phyloP scores from a whole-genome alignment of 805 yeast genomes.

The Clavispora vitiphila region DNA sequence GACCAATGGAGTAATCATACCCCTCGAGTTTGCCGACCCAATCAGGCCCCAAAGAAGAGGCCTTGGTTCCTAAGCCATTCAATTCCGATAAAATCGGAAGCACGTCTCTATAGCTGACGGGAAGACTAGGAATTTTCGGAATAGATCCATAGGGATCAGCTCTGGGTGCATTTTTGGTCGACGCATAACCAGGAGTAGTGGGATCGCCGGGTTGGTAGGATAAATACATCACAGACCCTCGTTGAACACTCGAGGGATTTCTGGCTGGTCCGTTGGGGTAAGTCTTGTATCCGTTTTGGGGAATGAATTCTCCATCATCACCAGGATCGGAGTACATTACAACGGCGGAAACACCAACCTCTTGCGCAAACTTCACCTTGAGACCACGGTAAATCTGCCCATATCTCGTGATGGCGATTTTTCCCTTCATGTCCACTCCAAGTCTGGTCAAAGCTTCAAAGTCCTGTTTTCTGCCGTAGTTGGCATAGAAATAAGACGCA shows the following conservation, averaged over 20 bases:
- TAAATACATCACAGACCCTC: conserved; percentile 8
- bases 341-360: conserved; percentile 5
- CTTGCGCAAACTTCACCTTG: conserved; percentile 9
- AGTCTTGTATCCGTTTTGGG: conserved; percentile 6
- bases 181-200: conserved; percentile 8
- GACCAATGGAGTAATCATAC: conserved; percentile 5
- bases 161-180: conserved; percentile 1
- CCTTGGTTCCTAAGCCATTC: conserved; percentile 4
- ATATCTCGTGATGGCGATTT: conserved; percentile 6
- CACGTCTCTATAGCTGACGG: conserved; percentile 7
- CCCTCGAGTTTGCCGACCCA: conserved; percentile 8
- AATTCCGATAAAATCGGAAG: conserved; percentile 4
- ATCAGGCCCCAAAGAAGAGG: conserved; percentile 2
- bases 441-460: conserved; percentile 1
- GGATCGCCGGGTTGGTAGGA: conserved; percentile 8
- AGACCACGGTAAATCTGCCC: conserved; percentile 8
- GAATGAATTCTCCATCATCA: conserved; percentile 6
- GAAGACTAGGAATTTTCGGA: conserved; percentile 8
- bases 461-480: conserved; percentile 7
- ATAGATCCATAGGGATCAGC: conserved; percentile 3
- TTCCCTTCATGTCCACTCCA: conserved; percentile 4
- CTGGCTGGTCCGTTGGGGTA: conserved; percentile 7
- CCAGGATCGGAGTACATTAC: conserved; percentile 9
- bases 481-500: conserved; percentile 6
- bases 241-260: conserved; percentile 5